A percentile compares a stretch with the other conserved stretches of the same genome.
Evolutionary conservation across 192 early-diverging fungal species (phyloP).

Genomic region (Lobulomyces angularis): DNA sequence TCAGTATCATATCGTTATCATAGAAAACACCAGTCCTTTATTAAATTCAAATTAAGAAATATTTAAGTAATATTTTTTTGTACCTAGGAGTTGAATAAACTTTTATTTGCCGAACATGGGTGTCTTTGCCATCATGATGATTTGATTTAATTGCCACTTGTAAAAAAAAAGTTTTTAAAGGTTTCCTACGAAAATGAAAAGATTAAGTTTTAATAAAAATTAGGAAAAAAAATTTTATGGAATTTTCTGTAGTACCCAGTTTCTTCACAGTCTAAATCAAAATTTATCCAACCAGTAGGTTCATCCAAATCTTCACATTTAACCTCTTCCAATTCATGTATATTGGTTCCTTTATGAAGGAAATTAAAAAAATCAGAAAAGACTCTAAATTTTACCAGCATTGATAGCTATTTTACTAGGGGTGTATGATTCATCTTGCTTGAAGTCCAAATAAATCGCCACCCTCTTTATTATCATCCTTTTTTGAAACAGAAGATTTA

Average conservation of each 20-base stretch:
- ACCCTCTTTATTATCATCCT: constrained; percentile 35
- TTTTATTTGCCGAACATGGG: constrained; percentile 65
- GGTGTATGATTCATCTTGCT: constrained; percentile 75
- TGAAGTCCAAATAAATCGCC: constrained; percentile 48
- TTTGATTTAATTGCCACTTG: constrained; percentile 61
- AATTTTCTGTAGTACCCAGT: constrained; percentile 1
- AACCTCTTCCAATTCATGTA: constrained; percentile 56
- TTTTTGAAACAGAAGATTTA: constrained; percentile 60
- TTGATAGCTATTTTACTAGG: constrained; percentile 51
- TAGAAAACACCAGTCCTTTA: too few relatives aligned
- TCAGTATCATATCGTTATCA: too few relatives aligned
- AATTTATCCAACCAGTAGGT: constrained; percentile 56
- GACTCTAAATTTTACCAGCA: too few relatives aligned
- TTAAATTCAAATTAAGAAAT: too few relatives aligned
- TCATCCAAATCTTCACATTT: constrained; percentile 36
- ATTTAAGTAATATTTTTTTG: too few relatives aligned
- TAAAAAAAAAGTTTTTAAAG: constrained; percentile 47
- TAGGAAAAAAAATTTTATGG: background rate
- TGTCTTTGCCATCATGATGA: constrained; percentile 73
- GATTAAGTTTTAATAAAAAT: too few relatives aligned
- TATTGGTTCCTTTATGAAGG: too few relatives aligned
- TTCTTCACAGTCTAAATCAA: constrained; percentile 33
- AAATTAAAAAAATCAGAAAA: too few relatives aligned
- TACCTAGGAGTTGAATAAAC: too few relatives aligned
- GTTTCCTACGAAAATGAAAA: constrained; percentile 17